A percentile compares a stretch with the other conserved stretches of the same genome.
Evolutionary conservation across 257 asterid species (phyloP).

Genomic region (Solanum dulcamara): DNA sequence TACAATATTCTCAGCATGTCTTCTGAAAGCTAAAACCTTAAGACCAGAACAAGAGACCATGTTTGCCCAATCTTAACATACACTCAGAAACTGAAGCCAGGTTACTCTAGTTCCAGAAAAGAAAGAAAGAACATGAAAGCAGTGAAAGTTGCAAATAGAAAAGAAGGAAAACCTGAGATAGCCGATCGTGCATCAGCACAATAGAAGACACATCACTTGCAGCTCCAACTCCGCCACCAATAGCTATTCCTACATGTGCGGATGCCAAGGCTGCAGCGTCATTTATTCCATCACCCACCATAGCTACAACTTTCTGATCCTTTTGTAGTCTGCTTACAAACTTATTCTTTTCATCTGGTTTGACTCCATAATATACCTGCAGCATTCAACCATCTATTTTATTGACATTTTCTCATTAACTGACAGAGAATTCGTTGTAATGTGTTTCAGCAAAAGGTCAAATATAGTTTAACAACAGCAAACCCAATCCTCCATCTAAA

Average conservation of each 20-base stretch:
- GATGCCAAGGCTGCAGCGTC: slow-evolving; percentile 98
- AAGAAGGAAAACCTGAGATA: slow-evolving; percentile 60
- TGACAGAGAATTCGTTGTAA: neutral
- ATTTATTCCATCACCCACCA: slow-evolving; percentile 99
- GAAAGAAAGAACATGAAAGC: neutral
- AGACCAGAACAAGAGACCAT: neutral
- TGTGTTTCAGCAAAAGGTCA: neutral
- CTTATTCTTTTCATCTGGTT: slow-evolving; percentile 75
- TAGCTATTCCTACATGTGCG: slow-evolving; percentile 91
- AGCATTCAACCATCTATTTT: slow-evolving; percentile 16
- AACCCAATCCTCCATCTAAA: neutral
- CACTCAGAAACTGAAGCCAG: neutral
- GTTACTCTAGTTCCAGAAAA: neutral
- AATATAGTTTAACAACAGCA: neutral
- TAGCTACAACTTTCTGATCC: slow-evolving; percentile 69
- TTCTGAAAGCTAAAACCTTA: neutral
- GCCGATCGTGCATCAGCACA: slow-evolving; percentile 87
- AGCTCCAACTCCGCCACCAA: slow-evolving; percentile 95
- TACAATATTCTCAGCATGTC: neutral
- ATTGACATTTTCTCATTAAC: neutral
- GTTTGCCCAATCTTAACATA: neutral
- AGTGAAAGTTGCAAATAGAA: neutral
- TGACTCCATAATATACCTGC: slow-evolving; percentile 79
- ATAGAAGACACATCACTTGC: slow-evolving; percentile 96
- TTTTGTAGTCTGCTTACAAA: slow-evolving; percentile 64